Evolutionary conservation across 1,284 basidiomycete species (phyloP).

Genomic region (Gyrodon tennesseensis): DNA sequence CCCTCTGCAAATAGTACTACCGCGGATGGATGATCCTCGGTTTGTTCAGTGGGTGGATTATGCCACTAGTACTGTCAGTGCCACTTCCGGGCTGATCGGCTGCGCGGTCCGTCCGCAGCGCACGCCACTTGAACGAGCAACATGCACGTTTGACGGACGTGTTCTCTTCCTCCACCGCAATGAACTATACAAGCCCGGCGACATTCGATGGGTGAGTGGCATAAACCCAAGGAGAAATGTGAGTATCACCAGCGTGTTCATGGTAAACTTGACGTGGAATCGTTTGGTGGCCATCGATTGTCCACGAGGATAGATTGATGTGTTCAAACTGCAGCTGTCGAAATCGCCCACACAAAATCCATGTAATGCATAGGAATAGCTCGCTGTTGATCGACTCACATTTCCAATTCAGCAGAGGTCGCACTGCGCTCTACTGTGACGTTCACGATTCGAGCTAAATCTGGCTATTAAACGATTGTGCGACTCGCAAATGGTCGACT

Average conservation of each 20-base stretch:
- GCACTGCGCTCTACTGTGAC: constrained; percentile 13
- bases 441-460: constrained; percentile 23
- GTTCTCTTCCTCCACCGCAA: constrained; percentile 21
- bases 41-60: constrained; percentile 22
- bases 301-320: constrained; percentile 21
- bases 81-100: constrained; percentile 28
- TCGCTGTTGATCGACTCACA: constrained; percentile 30
- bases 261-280: constrained; percentile 13
- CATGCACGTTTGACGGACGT: constrained; percentile 23
- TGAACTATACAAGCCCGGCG: constrained; percentile 14
- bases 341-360: constrained; percentile 14
- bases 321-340: constrained; percentile 3
- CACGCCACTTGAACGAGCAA: constrained; percentile 15
- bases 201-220: constrained; percentile 2
- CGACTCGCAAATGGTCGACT: constrained; percentile 4
- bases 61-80: constrained; percentile 1
- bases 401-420: constrained; percentile 31
- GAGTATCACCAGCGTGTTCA: constrained; percentile 13
- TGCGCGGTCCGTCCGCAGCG: constrained; percentile 13
- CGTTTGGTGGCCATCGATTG: background rate
- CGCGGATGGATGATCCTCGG: constrained; percentile 25
- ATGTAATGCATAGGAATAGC: constrained; percentile 9
- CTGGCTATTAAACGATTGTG: constrained; percentile 6
- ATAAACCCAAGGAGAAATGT: constrained; percentile 20
- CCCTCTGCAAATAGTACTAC: background rate